phyloP scores from a whole-genome alignment of 148 eudicot species.

The Rheum nobile region DNA sequence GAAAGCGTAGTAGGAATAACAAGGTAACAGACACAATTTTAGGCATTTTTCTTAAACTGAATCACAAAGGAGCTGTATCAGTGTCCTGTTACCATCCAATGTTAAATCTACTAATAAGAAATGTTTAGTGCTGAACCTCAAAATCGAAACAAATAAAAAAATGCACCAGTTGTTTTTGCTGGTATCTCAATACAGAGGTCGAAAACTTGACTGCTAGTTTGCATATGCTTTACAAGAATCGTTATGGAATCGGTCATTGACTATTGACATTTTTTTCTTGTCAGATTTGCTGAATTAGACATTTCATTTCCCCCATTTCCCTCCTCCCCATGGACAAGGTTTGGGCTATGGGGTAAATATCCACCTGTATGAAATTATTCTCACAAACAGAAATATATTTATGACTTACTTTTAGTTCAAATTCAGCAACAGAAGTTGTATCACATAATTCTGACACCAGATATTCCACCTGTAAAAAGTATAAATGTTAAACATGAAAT shows the following conservation, averaged over 20 bases:
- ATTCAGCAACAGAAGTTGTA: slow-evolving; percentile 69
- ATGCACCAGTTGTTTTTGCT: neutral
- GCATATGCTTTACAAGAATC: neutral
- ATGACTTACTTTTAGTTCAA: slow-evolving; percentile 74
- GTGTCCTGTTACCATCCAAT: neutral
- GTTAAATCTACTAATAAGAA: neutral
- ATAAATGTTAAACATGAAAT: neutral
- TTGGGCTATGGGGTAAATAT: neutral
- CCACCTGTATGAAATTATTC: neutral
- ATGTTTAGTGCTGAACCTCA: neutral
- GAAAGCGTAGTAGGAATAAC: neutral
- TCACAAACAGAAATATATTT: neutral
- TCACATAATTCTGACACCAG: slow-evolving; percentile 67
- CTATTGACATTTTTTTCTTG: neutral
- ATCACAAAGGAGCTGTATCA: neutral
- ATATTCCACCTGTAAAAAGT: slow-evolving; percentile 52
- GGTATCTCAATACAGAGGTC: neutral
- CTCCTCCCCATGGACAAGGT: neutral
- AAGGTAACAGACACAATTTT: neutral
- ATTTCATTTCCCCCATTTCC: neutral
- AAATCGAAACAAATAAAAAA: neutral
- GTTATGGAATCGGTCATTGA: neutral
- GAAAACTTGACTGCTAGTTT: neutral
- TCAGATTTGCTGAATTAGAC: neutral
- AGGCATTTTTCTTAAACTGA: neutral